These are phyloP conservation scores for Monoraphidium neglectum DNA, from an alignment of 139 green algal genomes.

Conservation along the genomic window DNA sequence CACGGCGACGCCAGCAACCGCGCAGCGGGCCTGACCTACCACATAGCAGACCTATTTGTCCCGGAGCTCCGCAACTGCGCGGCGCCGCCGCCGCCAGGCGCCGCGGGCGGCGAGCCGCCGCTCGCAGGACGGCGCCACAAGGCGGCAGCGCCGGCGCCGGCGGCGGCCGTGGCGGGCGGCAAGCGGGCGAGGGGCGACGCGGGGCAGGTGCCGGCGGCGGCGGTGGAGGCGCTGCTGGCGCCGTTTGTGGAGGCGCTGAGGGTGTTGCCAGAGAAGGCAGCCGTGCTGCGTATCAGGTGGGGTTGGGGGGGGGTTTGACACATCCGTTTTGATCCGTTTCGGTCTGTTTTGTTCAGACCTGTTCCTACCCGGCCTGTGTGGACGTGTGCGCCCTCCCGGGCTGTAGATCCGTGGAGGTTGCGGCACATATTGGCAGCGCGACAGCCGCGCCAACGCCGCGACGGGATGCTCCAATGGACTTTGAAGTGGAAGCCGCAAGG, in stretches of 20 bases:
- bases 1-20: constrained; percentile 15
- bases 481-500: too few relatives aligned
- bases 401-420: too few relatives aligned
- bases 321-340: too few relatives aligned
- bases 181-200: neutral
- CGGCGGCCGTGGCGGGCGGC: too few relatives aligned
- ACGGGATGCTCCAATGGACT: too few relatives aligned
- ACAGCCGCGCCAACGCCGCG: too few relatives aligned
- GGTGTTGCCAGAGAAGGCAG: constrained; percentile 22
- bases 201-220: constrained; percentile 6
- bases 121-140: neutral
- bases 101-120: neutral
- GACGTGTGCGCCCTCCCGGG: too few relatives aligned
- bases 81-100: neutral
- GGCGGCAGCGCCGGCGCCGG: too few relatives aligned
- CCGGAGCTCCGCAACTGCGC: constrained; percentile 58
- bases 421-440: too few relatives aligned
- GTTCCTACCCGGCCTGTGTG: too few relatives aligned
- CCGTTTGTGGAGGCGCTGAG: constrained; percentile 53
- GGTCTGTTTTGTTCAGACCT: too few relatives aligned
- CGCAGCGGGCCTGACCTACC: constrained; percentile 66
- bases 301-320: too few relatives aligned
- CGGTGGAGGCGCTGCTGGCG: constrained; percentile 54
- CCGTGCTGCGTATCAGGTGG: constrained; percentile 41
- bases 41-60: constrained; percentile 80